phyloP scores from a whole-genome alignment of 805 yeast genomes.

The Saturnispora serradocipensis region DNA sequence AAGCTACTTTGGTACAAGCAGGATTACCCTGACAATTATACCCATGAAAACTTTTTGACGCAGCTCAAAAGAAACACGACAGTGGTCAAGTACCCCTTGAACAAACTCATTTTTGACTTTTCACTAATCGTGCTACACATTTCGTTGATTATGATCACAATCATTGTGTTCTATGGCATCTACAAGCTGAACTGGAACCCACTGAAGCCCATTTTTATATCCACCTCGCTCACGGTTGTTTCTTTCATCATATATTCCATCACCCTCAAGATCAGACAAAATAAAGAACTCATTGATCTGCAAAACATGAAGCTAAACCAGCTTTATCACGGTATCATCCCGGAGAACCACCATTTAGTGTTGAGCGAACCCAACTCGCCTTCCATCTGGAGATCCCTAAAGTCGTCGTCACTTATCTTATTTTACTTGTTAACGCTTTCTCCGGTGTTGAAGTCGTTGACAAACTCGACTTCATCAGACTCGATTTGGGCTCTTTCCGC shows the following conservation, averaged over 20 bases:
- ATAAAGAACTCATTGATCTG: conserved; percentile 22
- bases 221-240: conserved; percentile 27
- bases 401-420: conserved; percentile 60
- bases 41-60: conserved; percentile 72
- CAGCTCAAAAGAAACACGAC: conserved; percentile 71
- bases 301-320: conserved; percentile 24
- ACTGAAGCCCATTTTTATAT: conserved; percentile 30
- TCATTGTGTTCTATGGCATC: conserved; percentile 58
- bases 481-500: conserved; percentile 89
- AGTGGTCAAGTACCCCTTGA: conserved; percentile 55
- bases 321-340: conserved; percentile 6
- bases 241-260: conserved; percentile 29
- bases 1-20: conserved; percentile 79
- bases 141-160: conserved; percentile 52
- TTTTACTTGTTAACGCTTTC: conserved; percentile 69
- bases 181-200: conserved; percentile 45
- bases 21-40: conserved; percentile 86
- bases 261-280: conserved; percentile 23
- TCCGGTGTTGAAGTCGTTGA: conserved; percentile 82
- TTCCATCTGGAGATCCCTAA: conserved; percentile 31
- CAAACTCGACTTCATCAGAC: conserved; percentile 84
- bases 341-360: background rate
- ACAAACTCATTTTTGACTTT: conserved; percentile 62
- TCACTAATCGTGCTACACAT: conserved; percentile 58
- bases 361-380: conserved; percentile 17